phyloP scores from a whole-genome alignment of 768 basidiomycete genomes.

The Leucocoprinus sp. region DNA sequence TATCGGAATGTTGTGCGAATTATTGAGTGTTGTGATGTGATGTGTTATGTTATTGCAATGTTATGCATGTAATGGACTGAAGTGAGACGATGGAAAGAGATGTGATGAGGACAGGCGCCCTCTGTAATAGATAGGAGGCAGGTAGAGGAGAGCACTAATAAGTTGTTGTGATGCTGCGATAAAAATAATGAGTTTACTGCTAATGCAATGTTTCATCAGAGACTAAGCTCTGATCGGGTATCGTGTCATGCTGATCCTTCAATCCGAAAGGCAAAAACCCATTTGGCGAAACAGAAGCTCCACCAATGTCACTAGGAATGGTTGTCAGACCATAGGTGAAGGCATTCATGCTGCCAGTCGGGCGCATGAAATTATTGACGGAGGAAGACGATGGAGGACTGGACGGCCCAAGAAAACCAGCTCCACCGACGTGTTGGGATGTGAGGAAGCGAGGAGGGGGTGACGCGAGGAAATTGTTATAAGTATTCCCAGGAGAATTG shows the following conservation, averaged over 20 bases:
- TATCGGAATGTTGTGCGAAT: constrained; percentile 10
- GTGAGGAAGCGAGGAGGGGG: constrained; percentile 39
- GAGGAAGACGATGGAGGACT: constrained; percentile 15
- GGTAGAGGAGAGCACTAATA: neutral
- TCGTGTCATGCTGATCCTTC: constrained; percentile 23
- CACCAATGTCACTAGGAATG: constrained; percentile 14
- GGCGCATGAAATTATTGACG: constrained; percentile 29
- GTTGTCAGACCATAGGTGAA: constrained; percentile 22
- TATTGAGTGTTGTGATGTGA: constrained; percentile 13
- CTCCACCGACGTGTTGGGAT: constrained; percentile 14
- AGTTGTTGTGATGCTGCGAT: constrained; percentile 21
- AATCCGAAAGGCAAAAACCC: constrained; percentile 32
- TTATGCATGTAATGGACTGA: constrained; percentile 16
- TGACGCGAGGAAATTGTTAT: constrained; percentile 30
- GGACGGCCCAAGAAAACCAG: constrained; percentile 17
- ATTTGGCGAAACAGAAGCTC: constrained; percentile 16
- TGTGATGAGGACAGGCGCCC: constrained; percentile 18
- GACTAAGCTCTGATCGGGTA: constrained; percentile 27
- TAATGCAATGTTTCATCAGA: constrained; percentile 27
- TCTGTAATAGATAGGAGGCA: constrained; percentile 31
- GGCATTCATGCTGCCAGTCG: constrained; percentile 18
- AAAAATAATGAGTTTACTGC: constrained; percentile 22
- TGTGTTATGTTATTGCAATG: constrained; percentile 16
- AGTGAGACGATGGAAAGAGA: constrained; percentile 13
- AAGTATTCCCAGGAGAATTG: constrained; percentile 13